Conservation (phyloP, 2,329 filamentous ascomycete species). For the Colletotrichum limetticola region DNA sequence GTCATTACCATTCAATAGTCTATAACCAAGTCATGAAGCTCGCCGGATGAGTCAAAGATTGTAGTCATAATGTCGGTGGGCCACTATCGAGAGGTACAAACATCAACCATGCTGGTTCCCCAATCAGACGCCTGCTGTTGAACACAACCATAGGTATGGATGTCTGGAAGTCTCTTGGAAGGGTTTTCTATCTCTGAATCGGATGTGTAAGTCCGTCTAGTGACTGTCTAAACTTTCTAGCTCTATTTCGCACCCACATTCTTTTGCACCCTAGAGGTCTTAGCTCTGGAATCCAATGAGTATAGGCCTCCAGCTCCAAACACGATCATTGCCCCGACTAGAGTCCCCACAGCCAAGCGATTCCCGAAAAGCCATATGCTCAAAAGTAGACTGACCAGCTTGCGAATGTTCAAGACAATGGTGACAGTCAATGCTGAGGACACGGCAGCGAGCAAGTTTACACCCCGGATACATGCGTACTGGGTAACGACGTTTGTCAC, state of each 20-base stretch:
- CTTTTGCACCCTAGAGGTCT: constrained; percentile 39
- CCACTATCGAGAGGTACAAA: background rate
- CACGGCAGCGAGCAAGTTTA: constrained; percentile 90
- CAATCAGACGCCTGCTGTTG: background rate
- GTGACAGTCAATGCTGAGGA: constrained; percentile 95
- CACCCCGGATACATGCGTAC: constrained; percentile 93
- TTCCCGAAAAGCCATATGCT: constrained; percentile 98
- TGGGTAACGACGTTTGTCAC: constrained; percentile 87
- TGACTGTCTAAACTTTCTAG: background rate
- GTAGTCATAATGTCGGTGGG: background rate
- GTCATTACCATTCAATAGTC: too few species aligned
- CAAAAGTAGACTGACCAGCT: constrained; percentile 88
- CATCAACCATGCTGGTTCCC: background rate
- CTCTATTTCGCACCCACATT: constrained; percentile 26
- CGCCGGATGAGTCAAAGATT: background rate
- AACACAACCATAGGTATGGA: background rate
- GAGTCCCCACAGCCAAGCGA: constrained; percentile 77
- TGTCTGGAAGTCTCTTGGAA: background rate
- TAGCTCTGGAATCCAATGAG: constrained; percentile 73
- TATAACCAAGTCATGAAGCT: background rate
- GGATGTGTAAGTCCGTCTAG: background rate
- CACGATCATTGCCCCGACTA: constrained; percentile 84
- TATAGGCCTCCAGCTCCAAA: constrained; percentile 94
- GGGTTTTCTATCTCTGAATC: background rate
- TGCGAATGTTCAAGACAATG: constrained; percentile 94